Percentiles rank a stretch among this genome's conserved stretches.
Evolutionary conservation across 2,329 filamentous ascomycete genomes (phyloP).

Genomic region (Sphaceloma murrayae): DNA sequence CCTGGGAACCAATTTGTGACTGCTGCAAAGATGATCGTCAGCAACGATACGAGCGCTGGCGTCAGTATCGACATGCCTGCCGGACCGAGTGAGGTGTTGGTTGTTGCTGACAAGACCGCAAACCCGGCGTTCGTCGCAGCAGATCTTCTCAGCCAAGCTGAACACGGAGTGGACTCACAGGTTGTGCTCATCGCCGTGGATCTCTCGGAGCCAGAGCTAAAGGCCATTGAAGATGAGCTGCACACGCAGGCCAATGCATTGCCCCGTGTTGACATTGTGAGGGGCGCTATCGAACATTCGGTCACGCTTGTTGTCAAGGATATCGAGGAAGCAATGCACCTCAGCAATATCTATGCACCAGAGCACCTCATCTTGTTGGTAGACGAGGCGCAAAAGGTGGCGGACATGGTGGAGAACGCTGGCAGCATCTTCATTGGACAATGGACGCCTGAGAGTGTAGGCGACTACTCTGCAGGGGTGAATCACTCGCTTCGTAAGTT

Average conservation of each 20-base stretch:
- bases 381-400: conserved; percentile 60
- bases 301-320: conserved; percentile 71
- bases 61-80: conserved; percentile 98
- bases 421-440: conserved; percentile 91
- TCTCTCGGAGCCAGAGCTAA: conserved; percentile 60
- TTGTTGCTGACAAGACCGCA: conserved; percentile 77
- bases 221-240: conserved; percentile 83
- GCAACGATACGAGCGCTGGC: conserved; percentile 90
- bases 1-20: conserved; percentile 98
- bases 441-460: conserved; percentile 96
- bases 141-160: conserved; percentile 87
- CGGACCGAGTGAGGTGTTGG: conserved; percentile 92
- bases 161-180: conserved; percentile 93
- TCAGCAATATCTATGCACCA: conserved; percentile 91
- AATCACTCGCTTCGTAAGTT: conserved; percentile 93
- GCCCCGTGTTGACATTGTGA: conserved; percentile 85
- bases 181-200: conserved; percentile 84
- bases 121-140: conserved; percentile 94
- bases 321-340: conserved; percentile 63
- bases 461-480: conserved; percentile 94
- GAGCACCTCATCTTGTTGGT: conserved; percentile 94
- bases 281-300: conserved; percentile 81
- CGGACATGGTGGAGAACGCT: conserved; percentile 79
- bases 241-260: conserved; percentile 78
- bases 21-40: conserved; percentile 95